Evolutionary conservation across 176 grass and related monocot genomes (phyloP).

Genomic region (Typha latifolia): DNA sequence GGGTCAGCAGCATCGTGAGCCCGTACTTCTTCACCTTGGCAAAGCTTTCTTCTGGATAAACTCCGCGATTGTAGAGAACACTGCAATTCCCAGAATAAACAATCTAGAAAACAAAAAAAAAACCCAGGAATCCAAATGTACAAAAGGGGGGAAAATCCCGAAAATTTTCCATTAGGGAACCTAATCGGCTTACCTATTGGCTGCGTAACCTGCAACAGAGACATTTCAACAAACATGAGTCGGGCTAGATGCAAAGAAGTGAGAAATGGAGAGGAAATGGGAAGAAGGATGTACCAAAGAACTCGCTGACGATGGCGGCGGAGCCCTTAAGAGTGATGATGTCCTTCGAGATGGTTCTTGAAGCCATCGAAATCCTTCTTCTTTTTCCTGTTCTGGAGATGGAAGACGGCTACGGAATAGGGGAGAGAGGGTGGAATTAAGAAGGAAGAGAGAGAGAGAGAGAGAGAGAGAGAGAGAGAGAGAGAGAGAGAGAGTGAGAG

Average conservation of each 20-base stretch:
- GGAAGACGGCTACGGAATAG: not conserved
- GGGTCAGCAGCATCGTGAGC: slow-evolving; percentile 73
- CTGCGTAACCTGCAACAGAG: slow-evolving; percentile 68
- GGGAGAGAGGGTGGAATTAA: not conserved
- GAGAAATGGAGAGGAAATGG: not conserved
- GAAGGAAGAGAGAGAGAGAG: not conserved
- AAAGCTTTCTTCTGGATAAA: slow-evolving; percentile 94
- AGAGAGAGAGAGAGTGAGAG: not conserved
- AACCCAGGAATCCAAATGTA: slow-evolving; percentile 1
- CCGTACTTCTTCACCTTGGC: slow-evolving; percentile 98
- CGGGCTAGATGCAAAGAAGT: not conserved
- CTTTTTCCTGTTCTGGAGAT: not conserved
- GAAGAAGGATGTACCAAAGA: slow-evolving; percentile 50
- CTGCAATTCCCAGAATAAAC: slow-evolving; percentile 30
- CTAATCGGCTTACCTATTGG: slow-evolving; percentile 55
- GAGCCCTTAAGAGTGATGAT: slow-evolving; percentile 97
- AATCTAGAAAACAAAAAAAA: not conserved
- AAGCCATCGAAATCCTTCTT: slow-evolving; percentile 45
- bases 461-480: not conserved
- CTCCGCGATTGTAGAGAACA: slow-evolving; percentile 85
- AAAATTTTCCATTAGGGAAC: not conserved
- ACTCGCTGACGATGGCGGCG: slow-evolving; percentile 95
- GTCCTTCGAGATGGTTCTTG: slow-evolving; percentile 85
- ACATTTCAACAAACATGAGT: slow-evolving; percentile 23
- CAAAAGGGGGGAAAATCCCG: not conserved